Conservation (phyloP, 2,329 filamentous ascomycete genomes). For the Curvularia sp. region DNA sequence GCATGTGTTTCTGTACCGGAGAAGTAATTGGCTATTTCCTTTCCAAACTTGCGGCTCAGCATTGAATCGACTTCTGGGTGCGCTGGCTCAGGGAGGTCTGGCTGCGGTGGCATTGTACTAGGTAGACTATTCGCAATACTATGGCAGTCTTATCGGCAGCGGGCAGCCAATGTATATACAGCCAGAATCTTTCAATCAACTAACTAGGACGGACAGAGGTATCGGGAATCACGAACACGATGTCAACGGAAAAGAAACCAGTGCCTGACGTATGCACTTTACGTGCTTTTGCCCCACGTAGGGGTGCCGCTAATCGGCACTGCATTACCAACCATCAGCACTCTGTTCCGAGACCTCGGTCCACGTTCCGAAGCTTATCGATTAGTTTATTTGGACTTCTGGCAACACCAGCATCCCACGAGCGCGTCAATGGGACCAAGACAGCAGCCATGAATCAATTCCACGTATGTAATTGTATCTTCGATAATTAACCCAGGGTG, state of each 20-base stretch:
- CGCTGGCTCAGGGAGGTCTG: conserved; percentile 63
- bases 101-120: conserved; percentile 45
- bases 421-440: conserved; percentile 17
- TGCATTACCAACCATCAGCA: conserved; percentile 15
- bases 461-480: conserved; percentile 49
- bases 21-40: conserved; percentile 84
- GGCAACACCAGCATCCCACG: conserved; percentile 7
- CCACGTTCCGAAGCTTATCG: conserved; percentile 37
- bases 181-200: background rate
- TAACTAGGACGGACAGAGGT: background rate
- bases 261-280: conserved; percentile 12
- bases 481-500: background rate
- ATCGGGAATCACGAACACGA: background rate
- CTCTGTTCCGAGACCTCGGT: conserved; percentile 33
- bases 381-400: conserved; percentile 27
- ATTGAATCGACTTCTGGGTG: conserved; percentile 69
- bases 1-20: conserved; percentile 54
- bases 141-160: background rate
- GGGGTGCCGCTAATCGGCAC: conserved; percentile 9
- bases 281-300: conserved; percentile 14
- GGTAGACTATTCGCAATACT: background rate
- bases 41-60: conserved; percentile 78
- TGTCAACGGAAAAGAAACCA: background rate
- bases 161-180: background rate
- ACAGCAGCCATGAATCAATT: conserved; percentile 56